Evolutionary conservation across 257 asterid species (phyloP).

Genomic region (Jasminum sambac): DNA sequence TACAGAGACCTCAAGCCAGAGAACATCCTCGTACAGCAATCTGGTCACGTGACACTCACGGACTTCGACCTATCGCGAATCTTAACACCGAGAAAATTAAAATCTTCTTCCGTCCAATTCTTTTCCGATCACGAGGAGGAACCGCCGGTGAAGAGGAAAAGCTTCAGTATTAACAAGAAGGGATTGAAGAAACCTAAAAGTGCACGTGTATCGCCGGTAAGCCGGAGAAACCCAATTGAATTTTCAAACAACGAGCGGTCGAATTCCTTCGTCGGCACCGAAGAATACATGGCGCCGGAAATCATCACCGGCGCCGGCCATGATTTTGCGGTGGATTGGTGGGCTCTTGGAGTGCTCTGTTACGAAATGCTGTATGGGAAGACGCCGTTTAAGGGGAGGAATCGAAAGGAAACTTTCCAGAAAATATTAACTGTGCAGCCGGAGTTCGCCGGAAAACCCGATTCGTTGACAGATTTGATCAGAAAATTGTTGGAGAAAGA

Average conservation of each 20-base stretch:
- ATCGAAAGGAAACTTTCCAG: slow-evolving; percentile 62
- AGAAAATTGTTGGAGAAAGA: slow-evolving; percentile 62
- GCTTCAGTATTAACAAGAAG: slow-evolving; percentile 4
- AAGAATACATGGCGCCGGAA: slow-evolving; percentile 81
- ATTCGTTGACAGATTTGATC: slow-evolving; percentile 53
- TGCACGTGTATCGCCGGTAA: slow-evolving; percentile 80
- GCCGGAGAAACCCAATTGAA: slow-evolving; percentile 38
- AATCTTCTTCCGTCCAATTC: not conserved
- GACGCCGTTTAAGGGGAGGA: slow-evolving; percentile 73
- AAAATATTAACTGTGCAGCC: slow-evolving; percentile 53
- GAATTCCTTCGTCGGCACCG: slow-evolving; percentile 82
- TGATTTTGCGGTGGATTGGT: slow-evolving; percentile 84
- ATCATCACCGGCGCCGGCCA: slow-evolving; percentile 73
- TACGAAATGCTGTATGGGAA: slow-evolving; percentile 76
- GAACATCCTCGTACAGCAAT: slow-evolving; percentile 64
- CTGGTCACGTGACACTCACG: slow-evolving; percentile 82
- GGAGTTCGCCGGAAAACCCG: slow-evolving; percentile 49
- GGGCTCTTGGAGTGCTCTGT: slow-evolving; percentile 76
- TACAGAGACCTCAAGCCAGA: slow-evolving; percentile 87
- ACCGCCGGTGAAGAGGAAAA: slow-evolving; percentile 12
- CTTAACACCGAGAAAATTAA: slow-evolving; percentile 29
- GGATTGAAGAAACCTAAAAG: slow-evolving; percentile 55
- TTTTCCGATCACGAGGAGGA: slow-evolving; percentile 36
- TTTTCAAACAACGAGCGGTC: slow-evolving; percentile 47
- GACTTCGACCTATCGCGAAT: slow-evolving; percentile 83